Base-by-base conservation (phyloP, 2,329 filamentous ascomycete genomes). In the Pseudocercospora cruenta region DNA sequence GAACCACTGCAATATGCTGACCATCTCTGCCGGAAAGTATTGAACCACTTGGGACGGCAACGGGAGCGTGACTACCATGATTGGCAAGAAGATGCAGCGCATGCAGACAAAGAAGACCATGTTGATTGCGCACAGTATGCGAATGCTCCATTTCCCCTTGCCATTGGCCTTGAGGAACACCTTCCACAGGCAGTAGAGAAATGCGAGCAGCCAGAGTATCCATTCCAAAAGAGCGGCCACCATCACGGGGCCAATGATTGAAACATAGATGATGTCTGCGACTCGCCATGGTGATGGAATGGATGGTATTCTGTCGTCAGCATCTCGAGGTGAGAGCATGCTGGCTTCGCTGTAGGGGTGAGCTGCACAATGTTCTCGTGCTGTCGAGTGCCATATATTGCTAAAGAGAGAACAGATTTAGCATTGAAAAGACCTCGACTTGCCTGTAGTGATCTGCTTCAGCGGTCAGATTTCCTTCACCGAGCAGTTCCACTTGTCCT, bases 121-220 rank as follows among this genome's bases (percentile, higher is more conserved):
- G 72, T 97, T 89, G 21, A 94, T 72, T 8, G 94, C 80, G n/a
- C 93, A 90, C 58, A 98, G 83, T 4, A 94, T 79, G 66, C 88
- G 88, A 67, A 96, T 91, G 51, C 90, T 93, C 88, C 91, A 93
- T 76, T 93, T 91, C 4, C 60, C 57, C 33, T 72, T 59, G 3
- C 70, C 69, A 73, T 96, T 92, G 21, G 94, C 93, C 78, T 98
- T 98, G 70, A 88, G 84, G 74, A 91, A 97, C 31, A 94, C 93
- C 78, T 97, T 97, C 75, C 88, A 82, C 1, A 97, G 83, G 77
- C 94, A 98, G 80, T 97, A 98, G 69, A 95, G 77, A 76, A 98
- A 98, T 3, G 94, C 93, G n/a, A 91, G 88, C 47, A 98, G 85
- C 93, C 94, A 97, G 14, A 98, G 86, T 67, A 97, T 89, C 93